phyloP scores from a whole-genome alignment of 2,329 filamentous ascomycete species.

The Amauroascus niger region DNA sequence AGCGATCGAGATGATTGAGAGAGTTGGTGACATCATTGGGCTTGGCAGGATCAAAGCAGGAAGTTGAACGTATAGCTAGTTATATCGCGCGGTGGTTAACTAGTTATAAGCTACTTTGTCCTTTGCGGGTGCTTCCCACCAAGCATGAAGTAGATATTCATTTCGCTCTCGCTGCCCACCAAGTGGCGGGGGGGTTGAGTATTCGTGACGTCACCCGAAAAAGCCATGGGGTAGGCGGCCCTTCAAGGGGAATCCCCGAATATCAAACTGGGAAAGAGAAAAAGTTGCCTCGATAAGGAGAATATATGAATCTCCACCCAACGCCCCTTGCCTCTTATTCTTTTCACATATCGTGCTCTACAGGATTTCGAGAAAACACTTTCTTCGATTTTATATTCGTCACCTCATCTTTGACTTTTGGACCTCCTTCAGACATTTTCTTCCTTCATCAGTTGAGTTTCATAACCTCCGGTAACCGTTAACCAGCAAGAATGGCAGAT shows the following conservation, averaged over 20 bases:
- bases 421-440: background rate
- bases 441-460: background rate
- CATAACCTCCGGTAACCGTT: background rate
- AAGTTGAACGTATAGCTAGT: no score
- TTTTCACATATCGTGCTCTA: no score
- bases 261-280: background rate
- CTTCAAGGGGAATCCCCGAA: no score
- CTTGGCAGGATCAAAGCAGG: no score
- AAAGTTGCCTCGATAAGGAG: background rate
- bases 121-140: background rate
- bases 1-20: no score
- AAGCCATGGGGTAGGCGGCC: no score
- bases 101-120: background rate
- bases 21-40: no score
- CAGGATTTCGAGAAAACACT: no score
- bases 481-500: constrained; percentile 6
- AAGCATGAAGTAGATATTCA: background rate
- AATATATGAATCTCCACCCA: constrained; percentile 7
- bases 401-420: background rate
- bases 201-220: background rate
- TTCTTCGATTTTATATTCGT: no score
- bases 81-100: no score
- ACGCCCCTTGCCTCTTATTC: background rate
- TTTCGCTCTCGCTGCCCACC: background rate
- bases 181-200: no score